phyloP scores from a whole-genome alignment of 768 basidiomycete species.

The Mycena metata region DNA sequence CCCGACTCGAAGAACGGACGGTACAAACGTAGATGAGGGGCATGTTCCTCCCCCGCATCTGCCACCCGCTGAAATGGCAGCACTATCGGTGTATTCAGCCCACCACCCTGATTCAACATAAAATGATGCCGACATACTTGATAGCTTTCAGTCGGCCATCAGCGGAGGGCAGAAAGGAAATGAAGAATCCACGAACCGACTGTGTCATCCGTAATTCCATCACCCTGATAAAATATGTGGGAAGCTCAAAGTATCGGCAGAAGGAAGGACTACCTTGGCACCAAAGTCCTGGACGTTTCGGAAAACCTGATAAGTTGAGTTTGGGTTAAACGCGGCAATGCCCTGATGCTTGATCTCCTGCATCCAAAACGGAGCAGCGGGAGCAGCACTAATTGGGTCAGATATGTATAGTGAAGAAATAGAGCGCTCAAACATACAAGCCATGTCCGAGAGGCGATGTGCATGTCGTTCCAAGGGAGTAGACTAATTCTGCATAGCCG shows the following conservation, averaged over 20 bases:
- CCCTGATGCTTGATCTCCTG: slow-evolving; percentile 81
- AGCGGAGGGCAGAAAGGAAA: slow-evolving; percentile 12
- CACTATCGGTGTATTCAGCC: slow-evolving; percentile 51
- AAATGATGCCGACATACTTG: slow-evolving; percentile 58
- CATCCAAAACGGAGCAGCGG: slow-evolving; percentile 68
- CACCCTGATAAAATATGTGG: slow-evolving; percentile 16
- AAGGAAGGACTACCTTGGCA: slow-evolving; percentile 48
- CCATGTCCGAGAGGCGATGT: slow-evolving; percentile 24
- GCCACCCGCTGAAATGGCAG: slow-evolving; percentile 73
- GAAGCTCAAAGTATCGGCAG: slow-evolving; percentile 1
- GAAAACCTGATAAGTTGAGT: slow-evolving; percentile 75
- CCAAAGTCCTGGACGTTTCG: slow-evolving; percentile 79
- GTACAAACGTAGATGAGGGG: slow-evolving; percentile 69
- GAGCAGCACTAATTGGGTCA: slow-evolving; percentile 50
- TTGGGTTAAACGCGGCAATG: slow-evolving; percentile 73
- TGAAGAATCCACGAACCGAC: slow-evolving; percentile 10
- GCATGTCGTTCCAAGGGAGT: slow-evolving; percentile 32
- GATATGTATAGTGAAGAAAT: background rate
- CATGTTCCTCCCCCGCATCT: slow-evolving; percentile 76
- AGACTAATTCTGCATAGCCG: slow-evolving; percentile 20
- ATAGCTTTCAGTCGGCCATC: slow-evolving; percentile 58
- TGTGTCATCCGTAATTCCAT: slow-evolving; percentile 24
- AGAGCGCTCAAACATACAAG: slow-evolving; percentile 21
- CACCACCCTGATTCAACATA: background rate
- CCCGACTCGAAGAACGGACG: background rate